Base-by-base conservation (phyloP, 108 stramenopile species). In the Pseudonitzschia pungens region DNA sequence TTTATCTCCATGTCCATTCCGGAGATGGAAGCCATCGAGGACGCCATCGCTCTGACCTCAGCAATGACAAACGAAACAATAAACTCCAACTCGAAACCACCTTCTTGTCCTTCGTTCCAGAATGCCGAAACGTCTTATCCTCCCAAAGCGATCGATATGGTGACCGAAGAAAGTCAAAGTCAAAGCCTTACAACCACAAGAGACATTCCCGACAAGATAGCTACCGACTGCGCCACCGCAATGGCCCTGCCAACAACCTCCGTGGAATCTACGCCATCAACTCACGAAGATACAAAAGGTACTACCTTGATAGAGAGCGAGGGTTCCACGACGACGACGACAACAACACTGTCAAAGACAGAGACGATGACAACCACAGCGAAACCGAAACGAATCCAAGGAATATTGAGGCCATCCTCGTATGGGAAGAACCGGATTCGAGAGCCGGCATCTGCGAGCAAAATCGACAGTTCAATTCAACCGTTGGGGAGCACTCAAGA, bases 161-260 rank as follows among this genome's bases (percentile, higher is more conserved):
- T 83, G 32, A 65, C 81, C 7, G 29, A 45, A n/a, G 89, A 88
- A 69, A 75, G 89, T 41, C 79, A 82, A 66, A 75, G 79, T 12
- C 21, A 71, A 31, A 89, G 90, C 76, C 77, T 77, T 43, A 65
- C 71, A 20, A 69, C 87, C 60, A 79, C 89, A 36, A 87, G 86
- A 67, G 92, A 90, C 65, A 72, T 90, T 16, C 90, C 89, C 65
- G 90, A 80, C 18, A 78, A 87, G 72, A 74, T 81, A 58, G 81
- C 27, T 4, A 58, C 15, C 15, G 57, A 58, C 8, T 22, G 28
- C 15, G 36, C 36, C 36, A 58, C 28, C 29, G 57, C 24, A 15
- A 58, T 26, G 29, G 57, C 28, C 29, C 26, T 58, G 26, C 2
- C 36, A 6, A 36, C 2, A 36, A 6, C 2, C 2, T 36, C 6